Evolutionary conservation across 2,329 filamentous ascomycete genomes (phyloP).

Genomic region (Alternaria arbusti): DNA sequence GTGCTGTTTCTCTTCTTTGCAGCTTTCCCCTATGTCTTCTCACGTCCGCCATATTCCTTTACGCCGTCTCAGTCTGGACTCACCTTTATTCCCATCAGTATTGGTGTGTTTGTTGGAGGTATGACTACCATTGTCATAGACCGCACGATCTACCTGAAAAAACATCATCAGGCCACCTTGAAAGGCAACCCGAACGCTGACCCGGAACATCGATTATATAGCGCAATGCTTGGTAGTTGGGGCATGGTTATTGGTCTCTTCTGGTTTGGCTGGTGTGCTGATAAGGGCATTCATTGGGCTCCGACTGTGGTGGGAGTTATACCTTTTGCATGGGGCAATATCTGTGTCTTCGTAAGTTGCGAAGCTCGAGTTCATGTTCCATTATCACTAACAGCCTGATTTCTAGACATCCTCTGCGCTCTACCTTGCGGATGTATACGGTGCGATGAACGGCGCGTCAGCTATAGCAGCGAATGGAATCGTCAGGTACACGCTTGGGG

Average conservation of each 20-base stretch:
- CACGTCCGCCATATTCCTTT: conserved; percentile 39
- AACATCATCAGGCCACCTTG: conserved; percentile 33
- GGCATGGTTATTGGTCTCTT: conserved; percentile 62
- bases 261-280: conserved; percentile 66
- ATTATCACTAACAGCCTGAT: not conserved
- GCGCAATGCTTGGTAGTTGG: conserved; percentile 64
- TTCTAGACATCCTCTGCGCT: conserved; percentile 32
- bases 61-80: conserved; percentile 38
- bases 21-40: conserved; percentile 44
- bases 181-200: conserved; percentile 44
- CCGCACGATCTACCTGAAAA: conserved; percentile 43
- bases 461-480: conserved; percentile 50
- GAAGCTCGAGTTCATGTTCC: not conserved
- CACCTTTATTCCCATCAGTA: conserved; percentile 41
- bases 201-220: conserved; percentile 65
- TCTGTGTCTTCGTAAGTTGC: conserved; percentile 64
- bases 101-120: conserved; percentile 38
- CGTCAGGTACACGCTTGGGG: conserved; percentile 46
- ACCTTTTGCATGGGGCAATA: conserved; percentile 66
- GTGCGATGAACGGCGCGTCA: conserved; percentile 41
- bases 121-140: conserved; percentile 46
- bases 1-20: conserved; percentile 48
- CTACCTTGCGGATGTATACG: conserved; percentile 44
- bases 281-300: conserved; percentile 56
- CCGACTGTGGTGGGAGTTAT: conserved; percentile 58